Conservation (phyloP, 768 basidiomycete species). For the Leccinellum albellum region DNA sequence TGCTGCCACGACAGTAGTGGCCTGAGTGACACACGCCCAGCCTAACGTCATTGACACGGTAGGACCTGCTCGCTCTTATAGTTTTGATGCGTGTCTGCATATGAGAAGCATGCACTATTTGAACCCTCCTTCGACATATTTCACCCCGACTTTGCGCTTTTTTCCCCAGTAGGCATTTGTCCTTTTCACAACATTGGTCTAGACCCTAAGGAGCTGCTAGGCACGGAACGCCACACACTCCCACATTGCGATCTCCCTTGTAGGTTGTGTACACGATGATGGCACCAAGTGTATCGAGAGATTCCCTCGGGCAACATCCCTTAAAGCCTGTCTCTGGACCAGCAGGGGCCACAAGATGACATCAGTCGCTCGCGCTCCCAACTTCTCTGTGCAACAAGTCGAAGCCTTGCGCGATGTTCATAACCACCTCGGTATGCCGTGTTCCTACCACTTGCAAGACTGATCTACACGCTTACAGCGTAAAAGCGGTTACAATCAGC, state of each 20-base stretch:
- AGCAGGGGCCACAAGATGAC: constrained; percentile 4
- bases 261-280: not conserved
- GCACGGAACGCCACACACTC: not conserved
- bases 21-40: not conserved
- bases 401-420: constrained; percentile 6
- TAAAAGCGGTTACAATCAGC: constrained; percentile 22
- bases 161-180: not conserved
- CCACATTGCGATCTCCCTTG: not conserved
- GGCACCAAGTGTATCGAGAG: not conserved
- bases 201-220: not conserved
- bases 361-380: not conserved
- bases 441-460: not conserved
- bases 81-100: not conserved
- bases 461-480: not conserved
- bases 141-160: not conserved
- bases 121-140: no score
- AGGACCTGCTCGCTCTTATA: not conserved
- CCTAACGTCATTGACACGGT: not conserved
- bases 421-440: constrained; percentile 8
- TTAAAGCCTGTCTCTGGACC: not conserved
- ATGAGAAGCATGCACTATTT: not conserved
- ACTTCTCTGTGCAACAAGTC: constrained; percentile 2
- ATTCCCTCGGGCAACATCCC: not conserved
- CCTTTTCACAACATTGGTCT: not conserved
- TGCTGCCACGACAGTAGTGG: not conserved